Percentiles rank a stretch among this genome's conserved stretches.
Conservation (phyloP, 768 basidiomycete genomes). For the Mrakia blollopis region DNA sequence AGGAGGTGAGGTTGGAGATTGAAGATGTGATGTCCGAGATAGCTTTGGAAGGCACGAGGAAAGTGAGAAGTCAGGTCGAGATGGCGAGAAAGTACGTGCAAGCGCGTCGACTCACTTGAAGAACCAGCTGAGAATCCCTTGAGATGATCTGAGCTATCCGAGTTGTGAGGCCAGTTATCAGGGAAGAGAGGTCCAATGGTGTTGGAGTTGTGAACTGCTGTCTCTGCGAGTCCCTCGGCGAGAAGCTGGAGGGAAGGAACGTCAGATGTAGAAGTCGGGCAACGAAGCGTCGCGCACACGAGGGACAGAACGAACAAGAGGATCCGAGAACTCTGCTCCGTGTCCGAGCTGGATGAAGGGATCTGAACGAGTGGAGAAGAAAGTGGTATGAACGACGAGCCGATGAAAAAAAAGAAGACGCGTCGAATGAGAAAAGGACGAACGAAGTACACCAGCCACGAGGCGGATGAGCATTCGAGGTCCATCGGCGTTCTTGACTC, state of each 20-base stretch:
- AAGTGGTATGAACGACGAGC: background rate
- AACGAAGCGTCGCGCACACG: too few relatives aligned
- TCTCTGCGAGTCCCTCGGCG: slow-evolving; percentile 25
- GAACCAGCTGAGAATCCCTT: background rate
- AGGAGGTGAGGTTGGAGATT: background rate
- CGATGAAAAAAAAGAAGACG: background rate
- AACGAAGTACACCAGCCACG: slow-evolving; percentile 14
- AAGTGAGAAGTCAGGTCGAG: background rate
- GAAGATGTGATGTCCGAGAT: background rate
- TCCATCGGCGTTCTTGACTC: background rate
- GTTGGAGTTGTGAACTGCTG: slow-evolving; percentile 20
- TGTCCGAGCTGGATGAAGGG: slow-evolving; percentile 26
- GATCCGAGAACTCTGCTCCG: slow-evolving; percentile 16
- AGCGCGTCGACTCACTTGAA: background rate
- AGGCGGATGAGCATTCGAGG: slow-evolving; percentile 27
- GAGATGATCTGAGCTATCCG: background rate
- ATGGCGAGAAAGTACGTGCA: too few relatives aligned
- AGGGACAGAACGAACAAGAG: background rate
- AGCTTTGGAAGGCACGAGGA: background rate
- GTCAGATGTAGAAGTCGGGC: background rate
- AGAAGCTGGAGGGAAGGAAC: background rate
- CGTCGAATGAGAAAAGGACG: background rate
- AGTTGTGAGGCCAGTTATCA: slow-evolving; percentile 18
- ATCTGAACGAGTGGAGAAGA: background rate
- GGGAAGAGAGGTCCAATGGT: slow-evolving; percentile 11